Base-by-base conservation (phyloP, 2,329 filamentous ascomycete genomes). In the Onygenales sp. region DNA sequence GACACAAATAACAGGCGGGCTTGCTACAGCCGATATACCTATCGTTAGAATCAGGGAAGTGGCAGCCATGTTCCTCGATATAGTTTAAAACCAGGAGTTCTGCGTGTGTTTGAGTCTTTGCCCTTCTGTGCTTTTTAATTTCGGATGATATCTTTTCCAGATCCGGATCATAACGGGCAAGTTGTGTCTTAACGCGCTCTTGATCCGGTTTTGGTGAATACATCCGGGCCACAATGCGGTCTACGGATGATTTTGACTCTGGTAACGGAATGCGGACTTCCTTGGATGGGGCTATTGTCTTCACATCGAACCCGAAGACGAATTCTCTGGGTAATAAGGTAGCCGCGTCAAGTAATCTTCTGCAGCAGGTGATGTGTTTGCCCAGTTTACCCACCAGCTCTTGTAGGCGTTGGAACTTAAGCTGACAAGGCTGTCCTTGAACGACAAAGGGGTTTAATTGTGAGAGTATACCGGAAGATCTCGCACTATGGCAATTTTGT, bases 1-100 rank as follows among this genome's bases (percentile, higher is more conserved):
- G 33, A 11, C 45, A 48, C 32, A 48, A 35, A n/a, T 48, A 48
- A 17, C 45, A 48, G 2, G 45, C 45, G 10, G 45, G 45, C 33
- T 48, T 48, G 45, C 45, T 48, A n/a, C 45, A 48, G 6, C 45
- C 45, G 10, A 48, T 48, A 21, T 48, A 48, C 14, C 33, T 38
- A 38, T 48, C 33, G 5, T 48, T 11, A 14, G 33, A 14, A 9
- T 38, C 32, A 38, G 11, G 10, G 14, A 27, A 48, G 9, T 36
- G 3, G 9, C 33, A 46, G 43, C 33, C 45, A 38, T 48, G 9
- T 27, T 27, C n/a, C n/a, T 48, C 45, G 11, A 48, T 48, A 17
- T 48, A 48, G 10, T 21, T 21, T 7, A 48, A 21, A 32, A 48
- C 4, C 14, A 48, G 45, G 17, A 48, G 45, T 48, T 48, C 45